Evolutionary conservation across 2,329 filamentous ascomycete genomes (phyloP).

Genomic region (Didymella pinodella): DNA sequence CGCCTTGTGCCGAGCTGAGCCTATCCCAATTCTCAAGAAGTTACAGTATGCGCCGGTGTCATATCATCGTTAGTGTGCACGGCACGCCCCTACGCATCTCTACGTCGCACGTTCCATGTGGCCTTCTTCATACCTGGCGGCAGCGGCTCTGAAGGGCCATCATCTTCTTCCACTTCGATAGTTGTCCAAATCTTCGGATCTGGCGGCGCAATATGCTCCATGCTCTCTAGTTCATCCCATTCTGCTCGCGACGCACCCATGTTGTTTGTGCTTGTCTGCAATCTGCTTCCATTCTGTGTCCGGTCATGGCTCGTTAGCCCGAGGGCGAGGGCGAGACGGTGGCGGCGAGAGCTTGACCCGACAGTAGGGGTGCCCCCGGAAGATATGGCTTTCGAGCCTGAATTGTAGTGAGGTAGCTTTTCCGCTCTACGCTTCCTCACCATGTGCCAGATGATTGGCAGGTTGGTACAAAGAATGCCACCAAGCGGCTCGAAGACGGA

Average conservation of each 20-base stretch:
- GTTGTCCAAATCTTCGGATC: constrained; percentile 30
- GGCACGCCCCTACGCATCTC: constrained; percentile 24
- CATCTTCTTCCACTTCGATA: constrained; percentile 22
- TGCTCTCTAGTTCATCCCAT: constrained; percentile 36
- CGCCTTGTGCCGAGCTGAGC: background rate
- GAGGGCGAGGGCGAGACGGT: constrained; percentile 31
- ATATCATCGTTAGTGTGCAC: background rate
- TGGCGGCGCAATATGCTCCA: constrained; percentile 26
- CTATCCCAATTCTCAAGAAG: too few species aligned
- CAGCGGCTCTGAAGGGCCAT: constrained; percentile 16
- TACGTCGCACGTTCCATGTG: constrained; percentile 42
- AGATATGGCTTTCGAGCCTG: constrained; percentile 28
- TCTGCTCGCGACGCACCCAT: constrained; percentile 20
- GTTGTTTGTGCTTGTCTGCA: constrained; percentile 22
- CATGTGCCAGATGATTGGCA: constrained; percentile 49
- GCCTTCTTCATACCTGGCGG: constrained; percentile 41
- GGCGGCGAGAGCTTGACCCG: constrained; percentile 33
- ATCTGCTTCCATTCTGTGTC: constrained; percentile 37
- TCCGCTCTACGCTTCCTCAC: constrained; percentile 35
- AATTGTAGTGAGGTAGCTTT: constrained; percentile 23
- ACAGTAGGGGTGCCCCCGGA: constrained; percentile 30
- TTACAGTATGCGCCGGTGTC: background rate
- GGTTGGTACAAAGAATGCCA: constrained; percentile 46
- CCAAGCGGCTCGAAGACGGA: constrained; percentile 47
- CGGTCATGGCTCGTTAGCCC: constrained; percentile 35